Evolutionary conservation across 441 rosid species (phyloP).

Genomic region (Biscutella auriculata): DNA sequence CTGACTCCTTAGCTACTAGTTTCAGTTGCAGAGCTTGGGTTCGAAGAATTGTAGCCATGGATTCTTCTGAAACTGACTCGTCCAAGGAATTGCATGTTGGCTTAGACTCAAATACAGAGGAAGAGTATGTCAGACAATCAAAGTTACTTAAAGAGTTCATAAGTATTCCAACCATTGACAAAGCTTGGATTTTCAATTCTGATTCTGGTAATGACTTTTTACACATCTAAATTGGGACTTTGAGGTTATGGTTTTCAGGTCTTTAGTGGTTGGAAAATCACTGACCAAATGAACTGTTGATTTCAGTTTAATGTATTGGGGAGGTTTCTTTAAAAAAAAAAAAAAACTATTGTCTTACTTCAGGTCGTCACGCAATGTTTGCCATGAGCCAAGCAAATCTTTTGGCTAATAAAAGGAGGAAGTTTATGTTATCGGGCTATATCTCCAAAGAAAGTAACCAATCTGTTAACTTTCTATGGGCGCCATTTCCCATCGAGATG

Average conservation of each 20-base stretch:
- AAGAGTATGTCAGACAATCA: slow-evolving; percentile 55
- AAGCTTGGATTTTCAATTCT: slow-evolving; percentile 66
- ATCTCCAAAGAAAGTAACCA: slow-evolving; percentile 33
- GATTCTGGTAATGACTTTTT: slow-evolving; percentile 33
- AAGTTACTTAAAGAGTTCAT: slow-evolving; percentile 63
- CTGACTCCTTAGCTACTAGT: background rate
- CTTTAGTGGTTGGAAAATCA: background rate
- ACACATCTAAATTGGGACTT: background rate
- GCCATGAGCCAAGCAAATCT: slow-evolving; percentile 69
- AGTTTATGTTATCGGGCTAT: slow-evolving; percentile 43
- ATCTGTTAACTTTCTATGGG: slow-evolving; percentile 55
- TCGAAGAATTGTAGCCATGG: slow-evolving; percentile 38
- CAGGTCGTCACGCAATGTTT: slow-evolving; percentile 67
- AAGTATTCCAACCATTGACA: slow-evolving; percentile 54
- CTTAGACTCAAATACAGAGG: slow-evolving; percentile 43
- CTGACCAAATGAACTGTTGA: background rate
- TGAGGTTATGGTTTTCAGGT: background rate
- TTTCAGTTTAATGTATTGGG: background rate
- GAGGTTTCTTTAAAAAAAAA: background rate
- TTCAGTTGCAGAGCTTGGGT: slow-evolving; percentile 25
- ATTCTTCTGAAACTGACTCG: slow-evolving; percentile 31
- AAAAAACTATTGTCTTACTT: slow-evolving; percentile 11
- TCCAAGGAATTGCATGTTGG: slow-evolving; percentile 35
- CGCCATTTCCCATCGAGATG: slow-evolving; percentile 83
- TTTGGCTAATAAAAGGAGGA: slow-evolving; percentile 61